Base-by-base conservation (phyloP, 1,284 basidiomycete genomes). In the Hemileccinum hortonii region DNA sequence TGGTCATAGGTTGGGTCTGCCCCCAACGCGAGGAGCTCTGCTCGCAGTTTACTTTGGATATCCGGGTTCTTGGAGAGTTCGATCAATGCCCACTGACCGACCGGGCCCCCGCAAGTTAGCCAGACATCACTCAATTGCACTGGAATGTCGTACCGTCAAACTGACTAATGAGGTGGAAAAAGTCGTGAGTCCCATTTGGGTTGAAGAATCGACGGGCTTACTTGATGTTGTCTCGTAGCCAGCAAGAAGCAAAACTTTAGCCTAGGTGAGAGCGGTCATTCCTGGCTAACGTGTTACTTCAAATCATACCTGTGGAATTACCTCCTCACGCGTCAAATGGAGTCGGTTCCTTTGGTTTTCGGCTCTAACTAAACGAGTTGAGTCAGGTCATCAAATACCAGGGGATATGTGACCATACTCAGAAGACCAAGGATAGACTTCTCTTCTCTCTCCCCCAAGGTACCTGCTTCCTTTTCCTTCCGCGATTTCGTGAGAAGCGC, bases 381-480 rank as follows among this genome's bases (percentile, higher is more conserved):
- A 48, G 37, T 35, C 16, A 18, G 44, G 7, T 8, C 9, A 3
- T 21, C 24, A 47, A 41, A 33, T 6, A 12, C 12, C 15, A 8
- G 9, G 44, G n/a, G 15, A 8, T n/a, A n/a, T n/a, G 19, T 16
- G 14, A 7, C 44, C 21, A 32, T 55, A 61, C 62, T 49, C 4
- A 66, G 47, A 48, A 60, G 41, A 32, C 63, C 56, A 49, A 84
- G 79, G 54, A 84, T 74, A 4, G 79, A 81, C 52, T 75, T 79
- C 12, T 79, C 76, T 40, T 75, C 62, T 3, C 61, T 61, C 46
- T 64, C 66, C 29, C 64, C 67, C 4, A 55, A 49, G 3, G 53
- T 53, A 45, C 61, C 62, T 12, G 63, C 70, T 30, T 69, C 69
- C 46, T 72, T 73, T 56, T 75, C 77, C 54, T 72, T 67, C 40